These are phyloP conservation scores for Micractinium conductrix DNA, from an alignment of 139 green algal species.

Conservation along the genomic window DNA sequence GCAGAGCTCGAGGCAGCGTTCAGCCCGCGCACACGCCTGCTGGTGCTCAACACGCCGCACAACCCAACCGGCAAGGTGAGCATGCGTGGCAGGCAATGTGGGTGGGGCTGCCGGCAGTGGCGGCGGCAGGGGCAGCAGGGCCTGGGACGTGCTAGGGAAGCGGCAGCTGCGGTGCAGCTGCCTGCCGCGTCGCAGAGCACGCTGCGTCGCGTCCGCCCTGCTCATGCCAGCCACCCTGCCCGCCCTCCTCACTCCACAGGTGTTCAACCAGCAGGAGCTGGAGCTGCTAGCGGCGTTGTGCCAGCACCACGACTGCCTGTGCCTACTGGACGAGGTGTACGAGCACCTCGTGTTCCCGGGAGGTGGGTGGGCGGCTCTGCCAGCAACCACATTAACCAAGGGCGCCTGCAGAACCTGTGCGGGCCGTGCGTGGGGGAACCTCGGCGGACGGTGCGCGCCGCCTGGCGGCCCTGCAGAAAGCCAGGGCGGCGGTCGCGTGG, in stretches of 20 bases:
- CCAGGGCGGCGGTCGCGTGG: too few relatives aligned
- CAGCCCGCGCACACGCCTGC: constrained; percentile 61
- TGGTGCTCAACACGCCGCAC: constrained; percentile 87
- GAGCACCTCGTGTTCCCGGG: constrained; percentile 40
- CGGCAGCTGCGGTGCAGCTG: neutral
- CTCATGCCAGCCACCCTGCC: neutral
- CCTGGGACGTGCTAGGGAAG: neutral
- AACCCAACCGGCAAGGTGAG: constrained; percentile 76
- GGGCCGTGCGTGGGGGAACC: too few relatives aligned
- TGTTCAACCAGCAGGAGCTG: constrained; percentile 78
- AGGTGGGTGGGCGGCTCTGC: too few relatives aligned
- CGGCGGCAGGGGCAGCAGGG: too few relatives aligned
- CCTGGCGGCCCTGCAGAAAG: too few relatives aligned
- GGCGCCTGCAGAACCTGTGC: too few relatives aligned
- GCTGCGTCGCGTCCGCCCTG: too few relatives aligned
- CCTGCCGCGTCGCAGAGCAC: neutral
- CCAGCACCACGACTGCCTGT: constrained; percentile 60
- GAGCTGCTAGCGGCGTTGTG: constrained; percentile 72
- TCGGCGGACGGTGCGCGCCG: too few relatives aligned
- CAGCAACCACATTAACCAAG: too few relatives aligned
- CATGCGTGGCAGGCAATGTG: neutral
- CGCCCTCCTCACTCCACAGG: constrained; percentile 36
- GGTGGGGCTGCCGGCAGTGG: too few relatives aligned
- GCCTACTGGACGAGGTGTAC: constrained; percentile 70
- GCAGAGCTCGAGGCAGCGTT: constrained; percentile 56